Base-by-base conservation (phyloP, 1,139 yeast genomes). In the Hemisphaericaspora subhashii region DNA sequence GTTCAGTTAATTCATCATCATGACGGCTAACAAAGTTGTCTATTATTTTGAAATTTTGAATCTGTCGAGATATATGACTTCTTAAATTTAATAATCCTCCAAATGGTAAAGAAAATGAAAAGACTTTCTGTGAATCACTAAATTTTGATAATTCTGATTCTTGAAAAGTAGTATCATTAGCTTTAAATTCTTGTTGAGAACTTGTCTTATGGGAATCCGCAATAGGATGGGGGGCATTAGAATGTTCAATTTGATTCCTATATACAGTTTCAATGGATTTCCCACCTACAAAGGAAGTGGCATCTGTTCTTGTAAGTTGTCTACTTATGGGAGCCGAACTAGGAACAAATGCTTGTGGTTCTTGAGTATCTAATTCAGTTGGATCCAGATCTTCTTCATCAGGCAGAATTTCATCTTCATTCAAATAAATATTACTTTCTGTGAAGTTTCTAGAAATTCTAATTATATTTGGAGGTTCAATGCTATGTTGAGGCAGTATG, bases 281-380 rank as follows among this genome's bases (percentile, higher is more conserved):
- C 23, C 76, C 76, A 6, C 75, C 76, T 16, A 69, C 69, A 33
- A 69, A 54, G 4, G 73, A 66, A 37, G 58, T 53, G 33, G 74
- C 74, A 44, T 69, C 74, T 10, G 51, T 47, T 28, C 49, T 47
- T 14, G 68, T 54, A 5, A 66, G 35, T 16, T 52, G 41, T 24
- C 42, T 43, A 18, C 29, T 30, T 14, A 12, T 5, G 21, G 22
- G 16, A 8, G 5, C n/a, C n/a, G 36, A 29, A 10, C 10, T 13
- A 23, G 13, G 29, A 7, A 27, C 17, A 5, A n/a, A 12, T 4
- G 37, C 32, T 16, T 14, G n/a, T n/a, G n/a, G n/a, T n/a, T n/a
- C n/a, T n/a, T n/a, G 28, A 11, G 12, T 9, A 16, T 17, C 10
- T 28, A 5, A n/a, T 7, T 31, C 40, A 10, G 25, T 8, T 7